Evolutionary conservation across 2,329 filamentous ascomycete species (phyloP).

Genomic region (Alternaria ethzedia): DNA sequence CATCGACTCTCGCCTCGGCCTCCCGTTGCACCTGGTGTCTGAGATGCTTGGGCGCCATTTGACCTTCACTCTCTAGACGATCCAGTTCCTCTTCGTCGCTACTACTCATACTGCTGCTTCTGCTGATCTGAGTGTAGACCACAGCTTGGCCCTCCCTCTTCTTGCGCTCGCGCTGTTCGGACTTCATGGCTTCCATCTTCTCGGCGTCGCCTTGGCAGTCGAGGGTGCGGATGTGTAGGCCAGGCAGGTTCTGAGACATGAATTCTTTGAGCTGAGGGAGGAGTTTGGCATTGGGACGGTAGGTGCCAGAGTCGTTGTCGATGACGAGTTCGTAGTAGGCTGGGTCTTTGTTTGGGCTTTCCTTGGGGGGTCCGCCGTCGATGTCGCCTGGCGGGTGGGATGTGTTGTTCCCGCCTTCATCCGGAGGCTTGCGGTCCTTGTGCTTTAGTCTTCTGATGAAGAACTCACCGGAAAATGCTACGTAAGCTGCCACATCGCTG

Average conservation of each 20-base stretch:
- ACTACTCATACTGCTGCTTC: slow-evolving; percentile 56
- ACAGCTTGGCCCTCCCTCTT: slow-evolving; percentile 63
- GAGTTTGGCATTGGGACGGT: slow-evolving; percentile 80
- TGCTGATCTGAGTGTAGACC: slow-evolving; percentile 61
- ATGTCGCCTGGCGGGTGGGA: slow-evolving; percentile 62
- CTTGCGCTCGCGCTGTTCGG: slow-evolving; percentile 75
- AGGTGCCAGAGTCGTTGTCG: slow-evolving; percentile 94
- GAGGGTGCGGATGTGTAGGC: slow-evolving; percentile 74
- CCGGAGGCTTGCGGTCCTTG: slow-evolving; percentile 46
- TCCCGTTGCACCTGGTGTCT: slow-evolving; percentile 39
- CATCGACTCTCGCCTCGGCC: slow-evolving; percentile 28
- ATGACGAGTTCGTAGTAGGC: slow-evolving; percentile 82
- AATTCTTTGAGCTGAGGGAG: slow-evolving; percentile 75
- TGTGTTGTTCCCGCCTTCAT: slow-evolving; percentile 38
- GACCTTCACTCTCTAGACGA: slow-evolving; percentile 31
- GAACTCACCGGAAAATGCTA: slow-evolving; percentile 92
- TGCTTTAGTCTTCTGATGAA: slow-evolving; percentile 76
- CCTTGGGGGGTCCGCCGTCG: slow-evolving; percentile 53
- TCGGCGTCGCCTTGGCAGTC: slow-evolving; percentile 77
- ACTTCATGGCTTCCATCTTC: slow-evolving; percentile 75
- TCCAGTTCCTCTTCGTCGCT: slow-evolving; percentile 66
- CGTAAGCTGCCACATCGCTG: slow-evolving; percentile 87
- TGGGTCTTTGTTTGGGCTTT: slow-evolving; percentile 57
- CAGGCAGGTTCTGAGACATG: slow-evolving; percentile 75
- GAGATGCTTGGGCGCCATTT: slow-evolving; percentile 31